Evolutionary conservation across 177 flowering plant species (phyloP).

Genomic region (Vitis hybrid): DNA sequence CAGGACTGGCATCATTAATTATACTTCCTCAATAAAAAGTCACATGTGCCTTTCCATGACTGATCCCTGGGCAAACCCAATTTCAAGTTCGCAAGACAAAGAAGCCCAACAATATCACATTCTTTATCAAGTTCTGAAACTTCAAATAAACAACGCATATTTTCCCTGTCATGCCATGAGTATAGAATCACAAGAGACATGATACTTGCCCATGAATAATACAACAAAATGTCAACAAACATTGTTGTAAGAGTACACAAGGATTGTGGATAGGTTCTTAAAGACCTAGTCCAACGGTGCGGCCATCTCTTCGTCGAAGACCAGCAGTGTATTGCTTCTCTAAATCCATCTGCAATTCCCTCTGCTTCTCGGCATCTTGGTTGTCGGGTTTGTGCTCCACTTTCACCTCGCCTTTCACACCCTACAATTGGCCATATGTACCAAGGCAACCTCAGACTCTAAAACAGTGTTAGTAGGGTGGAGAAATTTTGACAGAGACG

Average conservation of each 20-base stretch:
- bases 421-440: conserved; percentile 98
- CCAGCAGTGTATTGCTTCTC: conserved; percentile 99
- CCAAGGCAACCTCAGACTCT: conserved; percentile 99
- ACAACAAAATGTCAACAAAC: conserved; percentile 8
- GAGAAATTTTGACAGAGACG: conserved; percentile 20
- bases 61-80: no score
- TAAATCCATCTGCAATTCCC: conserved; percentile 76
- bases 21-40: no score
- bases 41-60: no score
- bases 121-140: not conserved
- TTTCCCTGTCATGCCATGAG: not conserved
- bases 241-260: not conserved
- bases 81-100: no score
- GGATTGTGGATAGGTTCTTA: conserved; percentile 13
- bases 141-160: not conserved
- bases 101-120: not conserved
- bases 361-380: conserved; percentile 72
- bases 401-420: conserved; percentile 80
- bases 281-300: conserved; percentile 91
- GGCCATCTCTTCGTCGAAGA: conserved; percentile 88
- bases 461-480: conserved; percentile 80
- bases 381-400: conserved; percentile 39
- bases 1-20: no score
- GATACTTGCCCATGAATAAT: not conserved
- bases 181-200: not conserved